Base-by-base conservation (phyloP, 2,329 filamentous ascomycete genomes). In the Colletotrichum spaethianum region DNA sequence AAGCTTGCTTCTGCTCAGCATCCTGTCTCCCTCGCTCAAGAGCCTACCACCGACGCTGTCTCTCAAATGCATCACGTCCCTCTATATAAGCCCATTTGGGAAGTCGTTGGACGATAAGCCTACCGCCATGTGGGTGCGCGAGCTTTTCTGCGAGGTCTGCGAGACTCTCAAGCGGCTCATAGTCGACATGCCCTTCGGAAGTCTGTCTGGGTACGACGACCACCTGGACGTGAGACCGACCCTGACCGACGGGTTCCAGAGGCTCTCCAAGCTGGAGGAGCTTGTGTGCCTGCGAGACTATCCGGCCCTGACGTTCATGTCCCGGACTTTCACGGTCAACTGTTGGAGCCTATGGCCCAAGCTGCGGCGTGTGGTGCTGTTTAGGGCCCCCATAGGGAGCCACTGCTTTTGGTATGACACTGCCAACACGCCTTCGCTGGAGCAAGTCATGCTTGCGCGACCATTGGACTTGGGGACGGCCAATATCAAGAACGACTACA, bases 261-360 rank as follows among this genome's bases (percentile, higher is more conserved):
- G 80, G 56, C 81, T 88, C 0, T 77, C 80, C 48, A 77, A 74
- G 40, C 78, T 89, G 11, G 83, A 88, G 68, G 85, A 88, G 74
- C 86, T 88, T 67, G 83, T 84, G 52, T 85, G 83, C 75, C 79
- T 86, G 26, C 81, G 80, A 9, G 85, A 87, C 61, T 86, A 87
- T 72, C 81, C 86, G 6, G 80, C 79, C n/a, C 75, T 87, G 67
- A 79, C 78, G 59, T 72, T 76, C 1, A 77, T 81, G 40, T 78
- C 79, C 31, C 74, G 79, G 23, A 79, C 80, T 12, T 61, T 50
- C 38, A 67, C 64, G 36, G 56, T 61, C 31, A 80, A 83, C 62
- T 75, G 86, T 4, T 87, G 86, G 86, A 78, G 78, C 42, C 65
- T 80, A 12, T 87, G 85, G 84, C 82, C 81, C 9, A 79, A 81